Base-by-base conservation (phyloP, 2,329 filamentous ascomycete genomes). In the Fusarium setosum region DNA sequence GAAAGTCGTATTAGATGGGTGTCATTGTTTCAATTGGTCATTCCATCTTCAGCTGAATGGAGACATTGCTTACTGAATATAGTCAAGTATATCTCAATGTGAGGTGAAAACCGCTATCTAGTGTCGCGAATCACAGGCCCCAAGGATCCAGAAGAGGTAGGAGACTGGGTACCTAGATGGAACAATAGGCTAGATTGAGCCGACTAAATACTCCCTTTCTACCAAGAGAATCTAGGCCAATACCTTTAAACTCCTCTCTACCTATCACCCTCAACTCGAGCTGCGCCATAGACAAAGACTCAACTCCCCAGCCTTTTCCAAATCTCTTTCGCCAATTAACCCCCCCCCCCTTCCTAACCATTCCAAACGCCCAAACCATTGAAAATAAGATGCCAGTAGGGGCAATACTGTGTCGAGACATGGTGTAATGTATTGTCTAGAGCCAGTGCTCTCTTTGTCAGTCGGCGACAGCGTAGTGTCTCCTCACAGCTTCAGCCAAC, bases 401-500 rank as follows among this genome's bases (percentile, higher is more conserved):
- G 26, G 34, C 6, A 6, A 12, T 9, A 31, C 17, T 11, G 10
- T 20, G 18, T 18, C 18, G 4, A 17, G 35, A 23, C 17, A 35
- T 21, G 5, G 13, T n/a, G 17, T 38, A 32, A 6, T 13, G 4
- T 38, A 32, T 6, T 13, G 4, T 18, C 29, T 9, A 21, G 17
- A 12, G 11, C 13, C 15, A 4, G 23, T 20, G 17, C n/a, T 31
- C 31, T 15, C 37, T 32, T n/a, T 24, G 9, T 62, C 29, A 67
- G 26, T 53, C 38, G 9, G 47, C n/a, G 24, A 63, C 45, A 34
- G 48, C 55, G 32, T 66, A 68, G 18, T 61, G 61, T 23, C 44
- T 65, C 34, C 65, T 68, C 21, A 68, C 65, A 32, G 65, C 59
- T 34, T 40, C 58, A 38, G 65, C 65, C 37, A 68, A 35, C 38